Conservation (phyloP, 768 basidiomycete genomes). For the Termitomyces sp. region DNA sequence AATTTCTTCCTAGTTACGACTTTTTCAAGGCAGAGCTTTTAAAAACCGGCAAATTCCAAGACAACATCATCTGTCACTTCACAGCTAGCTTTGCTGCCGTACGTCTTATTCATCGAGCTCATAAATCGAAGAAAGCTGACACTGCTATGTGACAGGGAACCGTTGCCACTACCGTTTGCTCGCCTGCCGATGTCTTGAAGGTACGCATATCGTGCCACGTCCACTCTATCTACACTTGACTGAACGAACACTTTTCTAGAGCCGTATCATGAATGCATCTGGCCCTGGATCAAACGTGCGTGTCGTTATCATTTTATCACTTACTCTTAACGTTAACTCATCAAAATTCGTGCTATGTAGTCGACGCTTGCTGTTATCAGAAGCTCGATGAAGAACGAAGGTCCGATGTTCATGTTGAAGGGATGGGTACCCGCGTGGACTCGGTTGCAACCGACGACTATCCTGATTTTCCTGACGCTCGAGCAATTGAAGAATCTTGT, state of each 20-base stretch:
- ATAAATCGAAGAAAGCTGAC: background rate
- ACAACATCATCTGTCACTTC: slow-evolving; percentile 83
- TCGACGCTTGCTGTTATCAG: slow-evolving; percentile 72
- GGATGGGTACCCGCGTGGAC: slow-evolving; percentile 90
- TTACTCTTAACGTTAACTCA: background rate
- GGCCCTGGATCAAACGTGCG: slow-evolving; percentile 74
- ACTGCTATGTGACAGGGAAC: slow-evolving; percentile 52
- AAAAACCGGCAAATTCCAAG: slow-evolving; percentile 66
- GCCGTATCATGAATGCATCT: slow-evolving; percentile 86
- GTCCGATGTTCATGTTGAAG: slow-evolving; percentile 89
- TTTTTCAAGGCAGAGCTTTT: slow-evolving; percentile 86
- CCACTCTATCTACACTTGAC: background rate
- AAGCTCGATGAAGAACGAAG: slow-evolving; percentile 66
- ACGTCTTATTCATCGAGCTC: slow-evolving; percentile 20
- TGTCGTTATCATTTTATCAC: slow-evolving; percentile 8
- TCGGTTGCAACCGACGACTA: slow-evolving; percentile 82
- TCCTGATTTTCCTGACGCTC: slow-evolving; percentile 81
- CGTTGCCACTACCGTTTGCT: slow-evolving; percentile 86
- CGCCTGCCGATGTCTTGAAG: slow-evolving; percentile 85
- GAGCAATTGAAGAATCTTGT: slow-evolving; percentile 77
- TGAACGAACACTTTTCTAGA: slow-evolving; percentile 29
- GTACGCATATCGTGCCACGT: slow-evolving; percentile 27
- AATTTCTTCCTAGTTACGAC: slow-evolving; percentile 60
- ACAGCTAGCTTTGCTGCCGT: slow-evolving; percentile 86
- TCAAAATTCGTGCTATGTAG: slow-evolving; percentile 26